Conservation (phyloP, 495 filamentous ascomycete genomes). For the Cenococcum geophilum region DNA sequence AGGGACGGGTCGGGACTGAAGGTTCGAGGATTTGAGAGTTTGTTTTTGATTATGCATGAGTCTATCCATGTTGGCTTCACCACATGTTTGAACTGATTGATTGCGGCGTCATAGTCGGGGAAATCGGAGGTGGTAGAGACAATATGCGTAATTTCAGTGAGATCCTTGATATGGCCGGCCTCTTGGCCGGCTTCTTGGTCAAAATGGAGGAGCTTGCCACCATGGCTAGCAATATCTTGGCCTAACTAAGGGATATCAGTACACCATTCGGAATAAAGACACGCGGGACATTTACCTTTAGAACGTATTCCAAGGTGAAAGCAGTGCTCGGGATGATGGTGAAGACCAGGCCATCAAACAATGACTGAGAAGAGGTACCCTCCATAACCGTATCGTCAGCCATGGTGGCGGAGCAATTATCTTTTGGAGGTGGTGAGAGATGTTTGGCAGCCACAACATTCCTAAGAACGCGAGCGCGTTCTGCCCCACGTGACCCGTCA, state of each 20-base stretch:
- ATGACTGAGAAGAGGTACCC: constrained; percentile 11
- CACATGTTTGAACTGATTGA: constrained; percentile 70
- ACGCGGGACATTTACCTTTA: neutral
- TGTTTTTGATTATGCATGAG: constrained; percentile 57
- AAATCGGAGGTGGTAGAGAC: constrained; percentile 84
- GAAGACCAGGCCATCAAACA: constrained; percentile 17
- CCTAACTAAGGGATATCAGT: constrained; percentile 12
- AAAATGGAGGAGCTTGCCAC: constrained; percentile 15
- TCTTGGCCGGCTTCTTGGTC: constrained; percentile 23
- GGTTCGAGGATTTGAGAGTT: constrained; percentile 69
- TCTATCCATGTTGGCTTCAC: constrained; percentile 78
- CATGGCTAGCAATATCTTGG: constrained; percentile 11
- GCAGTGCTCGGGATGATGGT: constrained; percentile 19
- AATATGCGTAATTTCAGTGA: constrained; percentile 71
- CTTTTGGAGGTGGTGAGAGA: neutral
- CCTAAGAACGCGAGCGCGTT: too few relatives aligned
- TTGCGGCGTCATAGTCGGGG: constrained; percentile 64
- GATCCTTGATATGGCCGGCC: constrained; percentile 37
- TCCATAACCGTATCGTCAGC: constrained; percentile 24
- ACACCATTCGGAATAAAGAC: neutral
- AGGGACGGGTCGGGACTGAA: constrained; percentile 86
- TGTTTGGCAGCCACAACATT: too few relatives aligned
- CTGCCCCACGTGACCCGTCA: too few relatives aligned
- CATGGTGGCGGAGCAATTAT: constrained; percentile 11
- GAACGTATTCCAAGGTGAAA: neutral